Evolutionary conservation across 2,329 filamentous ascomycete genomes (phyloP).

Genomic region (Pezicula carpinea): DNA sequence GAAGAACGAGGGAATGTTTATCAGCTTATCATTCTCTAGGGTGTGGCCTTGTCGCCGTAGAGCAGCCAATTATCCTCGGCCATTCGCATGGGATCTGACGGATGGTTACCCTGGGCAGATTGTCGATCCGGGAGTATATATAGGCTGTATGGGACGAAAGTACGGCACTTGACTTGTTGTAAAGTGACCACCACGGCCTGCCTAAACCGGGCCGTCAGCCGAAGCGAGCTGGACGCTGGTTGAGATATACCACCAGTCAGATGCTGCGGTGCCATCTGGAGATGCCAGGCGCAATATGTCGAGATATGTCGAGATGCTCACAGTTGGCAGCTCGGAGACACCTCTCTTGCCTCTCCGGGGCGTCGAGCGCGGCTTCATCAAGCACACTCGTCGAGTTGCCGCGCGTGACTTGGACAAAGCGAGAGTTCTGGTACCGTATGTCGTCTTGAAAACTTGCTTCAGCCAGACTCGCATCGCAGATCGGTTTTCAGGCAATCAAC

Average conservation of each 20-base stretch:
- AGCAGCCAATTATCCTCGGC: not conserved
- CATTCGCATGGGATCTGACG: not conserved
- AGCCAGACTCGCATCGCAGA: not conserved
- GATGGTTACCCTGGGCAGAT: not conserved
- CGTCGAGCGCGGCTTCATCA: not conserved
- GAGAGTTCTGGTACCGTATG: not conserved
- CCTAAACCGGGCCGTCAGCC: not conserved
- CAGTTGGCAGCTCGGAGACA: not conserved
- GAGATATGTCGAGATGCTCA: not conserved
- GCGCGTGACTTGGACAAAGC: not conserved
- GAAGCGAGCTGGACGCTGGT: not conserved
- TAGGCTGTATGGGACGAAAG: too few relatives aligned
- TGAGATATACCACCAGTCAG: not conserved
- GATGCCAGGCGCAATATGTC: not conserved
- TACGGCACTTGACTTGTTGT: not conserved
- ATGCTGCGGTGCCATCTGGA: not conserved
- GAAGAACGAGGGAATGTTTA: not conserved
- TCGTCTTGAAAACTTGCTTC: not conserved
- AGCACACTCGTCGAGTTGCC: not conserved
- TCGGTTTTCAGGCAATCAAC: not conserved
- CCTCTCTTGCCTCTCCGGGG: not conserved
- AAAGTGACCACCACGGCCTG: not conserved
- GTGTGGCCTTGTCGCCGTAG: not conserved
- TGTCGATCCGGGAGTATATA: not conserved
- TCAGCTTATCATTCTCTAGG: not conserved